A percentile compares a stretch with the other conserved stretches of the same genome.
These are phyloP conservation scores for Penicillium ucsense DNA, from an alignment of 495 filamentous ascomycete species.

Conservation along the genomic window DNA sequence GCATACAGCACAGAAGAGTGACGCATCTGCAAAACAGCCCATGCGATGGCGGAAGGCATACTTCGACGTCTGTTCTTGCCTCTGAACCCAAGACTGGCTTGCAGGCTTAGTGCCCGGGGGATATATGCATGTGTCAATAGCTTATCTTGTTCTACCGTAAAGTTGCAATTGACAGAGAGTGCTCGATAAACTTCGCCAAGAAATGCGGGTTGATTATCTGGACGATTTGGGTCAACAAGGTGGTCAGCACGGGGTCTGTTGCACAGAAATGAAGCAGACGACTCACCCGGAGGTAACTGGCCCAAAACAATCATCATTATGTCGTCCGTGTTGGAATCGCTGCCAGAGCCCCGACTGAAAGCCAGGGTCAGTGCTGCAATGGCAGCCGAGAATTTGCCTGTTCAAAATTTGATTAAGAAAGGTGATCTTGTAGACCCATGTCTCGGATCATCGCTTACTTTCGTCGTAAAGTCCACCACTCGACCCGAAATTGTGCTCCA, in stretches of 20 bases:
- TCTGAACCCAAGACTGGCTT: conserved; percentile 57
- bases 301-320: conserved; percentile 52
- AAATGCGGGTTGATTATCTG: conserved; percentile 41
- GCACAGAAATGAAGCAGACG: conserved; percentile 1
- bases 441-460: conserved; percentile 18
- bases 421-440: not conserved
- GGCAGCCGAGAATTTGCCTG: conserved; percentile 43
- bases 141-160: conserved; percentile 58
- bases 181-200: conserved; percentile 56
- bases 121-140: conserved; percentile 59
- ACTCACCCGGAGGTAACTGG: conserved; percentile 41
- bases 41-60: conserved; percentile 61
- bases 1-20: conserved; percentile 59
- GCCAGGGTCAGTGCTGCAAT: conserved; percentile 51
- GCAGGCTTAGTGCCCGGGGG: conserved; percentile 59
- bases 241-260: not conserved
- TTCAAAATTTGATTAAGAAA: conserved; percentile 3
- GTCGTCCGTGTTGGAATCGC: conserved; percentile 60
- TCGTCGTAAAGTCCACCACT: conserved; percentile 31
- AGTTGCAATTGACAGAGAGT: conserved; percentile 60
- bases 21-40: conserved; percentile 60
- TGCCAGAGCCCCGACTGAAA: conserved; percentile 45
- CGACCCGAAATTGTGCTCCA: conserved; percentile 43
- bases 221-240: not conserved
- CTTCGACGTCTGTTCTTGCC: conserved; percentile 48